Evolutionary conservation across 768 basidiomycete species (phyloP), one percentile per base, ranked within the genome.

Genomic region (Tulasnella calospora): DNA sequence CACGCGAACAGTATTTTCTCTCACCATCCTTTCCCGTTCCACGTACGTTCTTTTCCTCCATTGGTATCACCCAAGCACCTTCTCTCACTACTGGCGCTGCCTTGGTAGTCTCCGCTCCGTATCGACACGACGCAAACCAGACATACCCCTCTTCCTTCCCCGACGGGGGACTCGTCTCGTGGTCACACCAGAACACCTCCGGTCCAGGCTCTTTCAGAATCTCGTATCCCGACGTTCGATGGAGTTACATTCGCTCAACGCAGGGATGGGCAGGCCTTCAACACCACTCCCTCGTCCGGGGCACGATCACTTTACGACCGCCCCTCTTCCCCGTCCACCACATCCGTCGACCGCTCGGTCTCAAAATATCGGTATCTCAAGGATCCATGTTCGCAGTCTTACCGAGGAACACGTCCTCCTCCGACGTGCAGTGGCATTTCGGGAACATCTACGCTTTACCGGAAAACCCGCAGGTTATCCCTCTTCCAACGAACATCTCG

Each of bases 261-360:
- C 76, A 78, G 46, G 79, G 79, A 7, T 78, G 79, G 79, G 44
- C 79, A 4, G 67, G 71, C 23, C 71, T 79, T 13, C 79, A 79
- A 47, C 67, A 79, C 71, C 79, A 79, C 44, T 79, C 79, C 77
- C 17, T 79, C 23, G 12, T 79, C 23, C 77, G 74, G n/a, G 72
- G 55, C 36, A 77, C 79, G 9, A 17, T 79, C 6, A 72, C 69
- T 5, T 12, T 79, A 36, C 33, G 13, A 4, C 78, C 73, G 6
- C 74, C 78, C 3, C 10, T 13, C 6, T 17, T 30, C 51, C 21
- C 12, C 21, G 46, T 47, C 46, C 46, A 19, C 46, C 46, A 47
- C 46, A 19, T 10, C 46, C 46, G 46, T 19, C 46, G 46, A 1
- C 71, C 36, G 8, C 21, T 38, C 17, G 33, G 78, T 4, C 47